phyloP scores from a whole-genome alignment of 768 basidiomycete species.

The Panellus pusillus region DNA sequence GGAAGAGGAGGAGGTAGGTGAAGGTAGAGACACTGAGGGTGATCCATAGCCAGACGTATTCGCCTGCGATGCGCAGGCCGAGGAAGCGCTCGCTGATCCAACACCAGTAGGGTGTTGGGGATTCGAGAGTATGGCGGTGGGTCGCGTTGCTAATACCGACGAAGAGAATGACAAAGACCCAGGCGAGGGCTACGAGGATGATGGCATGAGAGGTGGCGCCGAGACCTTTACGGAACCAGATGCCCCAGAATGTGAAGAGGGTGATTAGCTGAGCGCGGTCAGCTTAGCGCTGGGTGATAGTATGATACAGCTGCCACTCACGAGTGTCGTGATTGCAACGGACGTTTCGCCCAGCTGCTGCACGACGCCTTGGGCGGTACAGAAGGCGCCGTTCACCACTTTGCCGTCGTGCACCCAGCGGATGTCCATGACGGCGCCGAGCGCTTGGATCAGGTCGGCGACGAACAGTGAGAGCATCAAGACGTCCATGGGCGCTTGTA shows the following conservation, averaged over 20 bases:
- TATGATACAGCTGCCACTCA: constrained; percentile 20
- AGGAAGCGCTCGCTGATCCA: constrained; percentile 37
- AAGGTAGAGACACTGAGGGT: constrained; percentile 34
- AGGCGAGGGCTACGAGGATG: constrained; percentile 29
- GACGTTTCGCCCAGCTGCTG: constrained; percentile 44
- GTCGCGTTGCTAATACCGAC: constrained; percentile 29
- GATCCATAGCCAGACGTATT: constrained; percentile 49
- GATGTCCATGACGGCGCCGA: constrained; percentile 38
- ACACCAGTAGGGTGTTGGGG: constrained; percentile 47
- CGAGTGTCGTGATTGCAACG: constrained; percentile 42
- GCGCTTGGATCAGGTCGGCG: constrained; percentile 38
- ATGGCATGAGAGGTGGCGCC: constrained; percentile 26
- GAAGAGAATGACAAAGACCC: constrained; percentile 37
- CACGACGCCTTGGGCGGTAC: constrained; percentile 39
- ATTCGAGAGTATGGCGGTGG: constrained; percentile 21
- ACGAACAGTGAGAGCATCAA: constrained; percentile 36
- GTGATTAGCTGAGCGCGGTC: constrained; percentile 32
- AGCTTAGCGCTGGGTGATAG: neutral
- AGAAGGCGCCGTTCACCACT: constrained; percentile 34
- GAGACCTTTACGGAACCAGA: constrained; percentile 35
- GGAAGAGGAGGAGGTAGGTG: constrained; percentile 37
- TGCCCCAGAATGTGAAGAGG: constrained; percentile 40
- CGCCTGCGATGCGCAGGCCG: constrained; percentile 36
- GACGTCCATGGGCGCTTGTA: constrained; percentile 39
- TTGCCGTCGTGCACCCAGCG: constrained; percentile 36